A percentile compares a stretch with the other conserved stretches of the same genome.
These are phyloP conservation scores for Coemansia erecta DNA, from an alignment of 192 early-diverging fungal genomes.

Conservation along the genomic window DNA sequence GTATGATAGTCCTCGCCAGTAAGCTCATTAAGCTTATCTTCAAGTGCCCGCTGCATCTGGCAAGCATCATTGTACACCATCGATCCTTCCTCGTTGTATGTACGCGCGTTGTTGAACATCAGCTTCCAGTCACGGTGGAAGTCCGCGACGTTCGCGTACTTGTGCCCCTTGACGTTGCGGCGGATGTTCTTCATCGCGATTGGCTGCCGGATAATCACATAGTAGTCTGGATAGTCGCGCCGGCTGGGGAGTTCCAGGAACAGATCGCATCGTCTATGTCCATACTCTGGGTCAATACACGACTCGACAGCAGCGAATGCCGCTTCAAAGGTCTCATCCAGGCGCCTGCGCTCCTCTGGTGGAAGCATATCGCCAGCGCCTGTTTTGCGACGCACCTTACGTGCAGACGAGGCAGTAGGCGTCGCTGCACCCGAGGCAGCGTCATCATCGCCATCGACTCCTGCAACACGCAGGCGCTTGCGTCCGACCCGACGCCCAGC, in stretches of 20 bases:
- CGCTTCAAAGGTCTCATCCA: slow-evolving; percentile 29
- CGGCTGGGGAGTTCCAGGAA: slow-evolving; percentile 75
- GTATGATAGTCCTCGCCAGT: slow-evolving; percentile 26
- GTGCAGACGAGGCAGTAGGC: slow-evolving; percentile 11
- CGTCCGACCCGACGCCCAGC: slow-evolving; percentile 13
- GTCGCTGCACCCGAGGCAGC: slow-evolving; percentile 1
- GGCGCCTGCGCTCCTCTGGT: slow-evolving; percentile 32
- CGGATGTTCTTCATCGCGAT: slow-evolving; percentile 89
- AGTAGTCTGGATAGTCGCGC: slow-evolving; percentile 84
- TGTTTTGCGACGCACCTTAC: slow-evolving; percentile 41
- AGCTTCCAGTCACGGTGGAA: slow-evolving; percentile 80
- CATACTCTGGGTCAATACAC: slow-evolving; percentile 28
- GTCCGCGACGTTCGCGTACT: slow-evolving; percentile 63
- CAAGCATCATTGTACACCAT: slow-evolving; percentile 87
- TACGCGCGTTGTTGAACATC: slow-evolving; percentile 91
- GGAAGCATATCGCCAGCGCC: slow-evolving; percentile 34
- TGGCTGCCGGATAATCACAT: slow-evolving; percentile 81
- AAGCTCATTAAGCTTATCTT: slow-evolving; percentile 21
- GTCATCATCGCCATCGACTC: slow-evolving; percentile 13
- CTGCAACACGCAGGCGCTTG: slow-evolving; percentile 20
- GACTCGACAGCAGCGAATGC: slow-evolving; percentile 39
- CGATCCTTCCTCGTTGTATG: slow-evolving; percentile 90
- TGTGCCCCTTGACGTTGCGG: slow-evolving; percentile 63
- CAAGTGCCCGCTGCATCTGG: slow-evolving; percentile 52
- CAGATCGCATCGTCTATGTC: slow-evolving; percentile 65